These are phyloP conservation scores for Gymnopus androsaceus DNA, from an alignment of 1,284 basidiomycete species.

Conservation along the genomic window DNA sequence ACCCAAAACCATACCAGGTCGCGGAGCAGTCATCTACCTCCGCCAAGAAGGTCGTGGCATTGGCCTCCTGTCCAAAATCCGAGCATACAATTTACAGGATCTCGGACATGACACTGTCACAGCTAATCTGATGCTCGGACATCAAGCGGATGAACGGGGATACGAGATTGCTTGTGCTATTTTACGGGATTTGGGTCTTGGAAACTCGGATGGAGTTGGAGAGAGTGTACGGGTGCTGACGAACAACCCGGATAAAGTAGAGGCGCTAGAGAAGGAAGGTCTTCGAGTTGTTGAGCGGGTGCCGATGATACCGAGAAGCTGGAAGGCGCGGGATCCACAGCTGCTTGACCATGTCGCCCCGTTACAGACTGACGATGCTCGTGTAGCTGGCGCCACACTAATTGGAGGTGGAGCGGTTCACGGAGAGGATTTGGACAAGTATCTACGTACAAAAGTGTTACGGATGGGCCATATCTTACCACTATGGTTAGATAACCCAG, in stretches of 20 bases:
- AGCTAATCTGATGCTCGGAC: constrained; percentile 94
- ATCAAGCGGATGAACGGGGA: constrained; percentile 90
- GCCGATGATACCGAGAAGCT: constrained; percentile 92
- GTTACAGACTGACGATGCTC: constrained; percentile 35
- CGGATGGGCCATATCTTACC: constrained; percentile 95
- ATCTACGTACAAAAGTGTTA: constrained; percentile 92
- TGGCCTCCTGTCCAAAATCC: constrained; percentile 92
- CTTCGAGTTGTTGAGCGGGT: constrained; percentile 84
- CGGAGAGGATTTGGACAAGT: constrained; percentile 92
- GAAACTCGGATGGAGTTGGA: constrained; percentile 42
- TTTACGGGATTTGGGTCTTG: constrained; percentile 84
- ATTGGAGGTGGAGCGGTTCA: constrained; percentile 81
- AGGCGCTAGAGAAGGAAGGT: constrained; percentile 84
- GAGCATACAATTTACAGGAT: constrained; percentile 98
- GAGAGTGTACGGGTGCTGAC: constrained; percentile 85
- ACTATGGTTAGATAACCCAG: constrained; percentile 46
- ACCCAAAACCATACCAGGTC: constrained; percentile 62
- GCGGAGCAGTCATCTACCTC: constrained; percentile 96
- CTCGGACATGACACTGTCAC: constrained; percentile 98
- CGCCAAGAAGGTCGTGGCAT: constrained; percentile 99
- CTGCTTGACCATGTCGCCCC: constrained; percentile 28
- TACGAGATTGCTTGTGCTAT: constrained; percentile 94
- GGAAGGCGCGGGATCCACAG: constrained; percentile 57
- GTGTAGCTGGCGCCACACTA: constrained; percentile 75
- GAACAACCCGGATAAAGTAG: constrained; percentile 97